Evolutionary conservation across 1,284 basidiomycete species (phyloP).

Genomic region (Ustilago loliicola): DNA sequence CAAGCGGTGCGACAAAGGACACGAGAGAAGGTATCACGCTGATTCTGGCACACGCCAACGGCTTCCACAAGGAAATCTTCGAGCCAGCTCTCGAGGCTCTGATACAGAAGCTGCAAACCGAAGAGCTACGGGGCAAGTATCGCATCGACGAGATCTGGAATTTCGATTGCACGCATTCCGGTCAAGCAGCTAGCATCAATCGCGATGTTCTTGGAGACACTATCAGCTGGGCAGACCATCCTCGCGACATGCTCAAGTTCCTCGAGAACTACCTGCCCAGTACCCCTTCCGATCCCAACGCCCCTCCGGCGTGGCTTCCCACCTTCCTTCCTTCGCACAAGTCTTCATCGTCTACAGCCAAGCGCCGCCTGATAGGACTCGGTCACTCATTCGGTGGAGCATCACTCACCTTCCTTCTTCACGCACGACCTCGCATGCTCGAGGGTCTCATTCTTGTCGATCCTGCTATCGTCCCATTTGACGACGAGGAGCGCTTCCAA

Average conservation of each 20-base stretch:
- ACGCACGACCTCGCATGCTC: constrained; percentile 79
- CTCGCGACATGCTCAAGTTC: constrained; percentile 82
- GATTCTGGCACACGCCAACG: constrained; percentile 83
- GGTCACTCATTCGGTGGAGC: constrained; percentile 79
- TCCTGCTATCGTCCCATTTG: constrained; percentile 77
- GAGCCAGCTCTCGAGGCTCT: constrained; percentile 76
- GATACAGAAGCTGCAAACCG: constrained; percentile 51
- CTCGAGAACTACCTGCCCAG: constrained; percentile 76
- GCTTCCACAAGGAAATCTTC: constrained; percentile 85
- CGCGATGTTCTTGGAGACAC: constrained; percentile 74
- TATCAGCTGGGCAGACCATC: constrained; percentile 79
- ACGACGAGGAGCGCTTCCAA: constrained; percentile 22
- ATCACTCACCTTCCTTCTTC: constrained; percentile 74
- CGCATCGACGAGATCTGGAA: constrained; percentile 82
- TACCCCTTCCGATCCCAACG: constrained; percentile 9
- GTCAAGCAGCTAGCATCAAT: constrained; percentile 81
- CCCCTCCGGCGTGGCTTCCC: constrained; percentile 43
- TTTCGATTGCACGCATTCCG: constrained; percentile 83
- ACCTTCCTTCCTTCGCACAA: constrained; percentile 44
- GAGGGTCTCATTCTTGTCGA: constrained; percentile 82
- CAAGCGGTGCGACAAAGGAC: constrained; percentile 7
- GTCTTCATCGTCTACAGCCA: constrained; percentile 21
- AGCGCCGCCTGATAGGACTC: constrained; percentile 75
- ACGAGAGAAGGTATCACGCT: constrained; percentile 74
- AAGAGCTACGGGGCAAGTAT: constrained; percentile 25